phyloP scores from a whole-genome alignment of 2,329 filamentous ascomycete genomes.

The Alternaria sp. region DNA sequence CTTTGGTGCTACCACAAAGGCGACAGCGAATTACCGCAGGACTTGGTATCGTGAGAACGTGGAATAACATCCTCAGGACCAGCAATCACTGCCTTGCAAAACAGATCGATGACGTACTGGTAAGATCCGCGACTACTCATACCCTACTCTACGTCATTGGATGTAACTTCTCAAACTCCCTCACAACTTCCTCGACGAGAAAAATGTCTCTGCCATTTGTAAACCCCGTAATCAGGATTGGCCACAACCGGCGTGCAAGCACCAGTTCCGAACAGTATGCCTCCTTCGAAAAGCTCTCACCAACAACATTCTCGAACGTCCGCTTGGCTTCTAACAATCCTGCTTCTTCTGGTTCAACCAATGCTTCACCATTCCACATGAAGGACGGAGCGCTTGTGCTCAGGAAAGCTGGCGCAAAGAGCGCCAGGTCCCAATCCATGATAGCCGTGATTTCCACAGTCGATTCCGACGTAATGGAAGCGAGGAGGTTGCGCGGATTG shows the following conservation, averaged over 20 bases:
- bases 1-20: neutral
- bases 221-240: neutral
- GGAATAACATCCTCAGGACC: neutral
- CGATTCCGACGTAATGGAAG: neutral
- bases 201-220: neutral
- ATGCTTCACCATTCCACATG: conserved; percentile 21
- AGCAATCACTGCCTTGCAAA: neutral
- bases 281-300: neutral
- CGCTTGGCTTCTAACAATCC: neutral
- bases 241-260: neutral
- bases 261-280: neutral
- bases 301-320: neutral
- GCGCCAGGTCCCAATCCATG: conserved; percentile 35
- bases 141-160: neutral
- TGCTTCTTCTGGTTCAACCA: neutral
- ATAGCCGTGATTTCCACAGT: conserved; percentile 28
- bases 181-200: conserved; percentile 1
- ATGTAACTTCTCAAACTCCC: neutral
- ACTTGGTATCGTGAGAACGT: neutral
- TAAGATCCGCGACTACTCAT: no score
- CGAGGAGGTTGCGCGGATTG: neutral
- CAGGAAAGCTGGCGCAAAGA: conserved; percentile 31
- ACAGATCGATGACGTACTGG: neutral
- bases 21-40: neutral
- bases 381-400: conserved; percentile 24